phyloP scores from a whole-genome alignment of 371 early-diverging fungal species.

The Mortierella polycephala region DNA sequence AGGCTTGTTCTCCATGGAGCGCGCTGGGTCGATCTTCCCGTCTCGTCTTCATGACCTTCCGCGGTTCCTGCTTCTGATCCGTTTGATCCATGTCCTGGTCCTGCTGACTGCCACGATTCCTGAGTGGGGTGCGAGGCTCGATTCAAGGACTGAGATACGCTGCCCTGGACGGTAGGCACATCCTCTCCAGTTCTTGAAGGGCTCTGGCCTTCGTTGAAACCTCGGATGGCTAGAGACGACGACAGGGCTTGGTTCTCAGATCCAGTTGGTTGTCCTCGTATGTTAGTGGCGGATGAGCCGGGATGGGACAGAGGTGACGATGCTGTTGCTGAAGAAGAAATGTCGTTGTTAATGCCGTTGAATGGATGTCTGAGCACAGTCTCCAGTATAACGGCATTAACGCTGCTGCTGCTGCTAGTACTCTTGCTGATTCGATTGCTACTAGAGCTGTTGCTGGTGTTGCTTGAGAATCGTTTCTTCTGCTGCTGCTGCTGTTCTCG shows the following conservation, averaged over 20 bases:
- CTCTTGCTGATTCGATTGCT: no score
- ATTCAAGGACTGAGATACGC: no score
- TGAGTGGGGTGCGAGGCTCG: background rate
- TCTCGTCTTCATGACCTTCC: background rate
- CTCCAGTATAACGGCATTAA: background rate
- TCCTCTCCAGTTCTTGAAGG: no score
- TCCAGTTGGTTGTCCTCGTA: no score
- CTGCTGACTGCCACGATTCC: background rate
- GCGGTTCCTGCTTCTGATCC: constrained; percentile 4
- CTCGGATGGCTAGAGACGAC: no score
- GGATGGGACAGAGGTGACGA: background rate
- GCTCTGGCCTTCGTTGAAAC: no score
- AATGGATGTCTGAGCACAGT: background rate
- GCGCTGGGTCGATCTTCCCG: no score
- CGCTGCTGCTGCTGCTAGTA: background rate
- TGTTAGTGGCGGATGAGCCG: background rate
- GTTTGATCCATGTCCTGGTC: background rate
- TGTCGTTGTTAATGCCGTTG: background rate
- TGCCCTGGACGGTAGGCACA: no score
- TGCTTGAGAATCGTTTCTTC: background rate
- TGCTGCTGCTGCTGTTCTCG: no score
- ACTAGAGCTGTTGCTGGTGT: background rate
- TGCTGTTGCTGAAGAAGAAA: no score
- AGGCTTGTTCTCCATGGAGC: constrained; percentile 4
- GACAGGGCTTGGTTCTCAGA: no score